Percentiles rank a stretch among this genome's conserved stretches.
phyloP scores from a whole-genome alignment of 352 stramenopile species.

The Phytopythium boreale region DNA sequence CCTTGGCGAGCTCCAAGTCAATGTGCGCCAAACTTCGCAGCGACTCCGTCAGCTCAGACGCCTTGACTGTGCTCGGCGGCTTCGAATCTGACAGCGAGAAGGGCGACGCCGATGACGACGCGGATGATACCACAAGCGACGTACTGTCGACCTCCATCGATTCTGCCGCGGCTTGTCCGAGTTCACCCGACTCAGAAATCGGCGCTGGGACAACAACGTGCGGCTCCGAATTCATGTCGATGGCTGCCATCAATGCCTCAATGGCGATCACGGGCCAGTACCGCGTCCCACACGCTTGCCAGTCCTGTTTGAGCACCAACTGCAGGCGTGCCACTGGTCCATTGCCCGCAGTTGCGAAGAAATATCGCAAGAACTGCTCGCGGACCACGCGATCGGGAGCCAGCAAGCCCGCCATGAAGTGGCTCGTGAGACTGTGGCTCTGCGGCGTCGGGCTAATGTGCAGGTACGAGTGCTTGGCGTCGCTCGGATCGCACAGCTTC shows the following conservation, averaged over 20 bases:
- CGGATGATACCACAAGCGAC: background rate
- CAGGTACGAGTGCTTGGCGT: slow-evolving; percentile 69
- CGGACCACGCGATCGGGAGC: slow-evolving; percentile 64
- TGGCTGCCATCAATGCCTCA: slow-evolving; percentile 62
- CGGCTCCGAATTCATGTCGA: slow-evolving; percentile 19
- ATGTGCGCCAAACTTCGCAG: slow-evolving; percentile 75
- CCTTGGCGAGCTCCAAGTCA: slow-evolving; percentile 80
- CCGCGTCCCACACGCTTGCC: slow-evolving; percentile 80
- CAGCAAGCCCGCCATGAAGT: slow-evolving; percentile 78
- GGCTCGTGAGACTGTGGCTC: slow-evolving; percentile 64
- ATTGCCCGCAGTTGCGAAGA: slow-evolving; percentile 40
- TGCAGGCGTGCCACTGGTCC: slow-evolving; percentile 55
- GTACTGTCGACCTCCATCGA: background rate
- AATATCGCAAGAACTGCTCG: slow-evolving; percentile 71
- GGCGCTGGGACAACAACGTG: slow-evolving; percentile 10
- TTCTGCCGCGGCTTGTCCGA: background rate
- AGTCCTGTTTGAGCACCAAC: slow-evolving; percentile 78
- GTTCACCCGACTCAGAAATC: background rate
- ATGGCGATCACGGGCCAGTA: slow-evolving; percentile 85
- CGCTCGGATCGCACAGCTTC: slow-evolving; percentile 62
- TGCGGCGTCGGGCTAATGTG: slow-evolving; percentile 59
- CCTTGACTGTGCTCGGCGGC: slow-evolving; percentile 12
- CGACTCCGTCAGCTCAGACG: slow-evolving; percentile 41
- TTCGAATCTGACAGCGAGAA: background rate
- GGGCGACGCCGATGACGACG: background rate